A percentile compares a stretch with the other conserved stretches of the same genome.
Conservation (phyloP, 805 yeast genomes). For the Teunomyces funiuensis region DNA sequence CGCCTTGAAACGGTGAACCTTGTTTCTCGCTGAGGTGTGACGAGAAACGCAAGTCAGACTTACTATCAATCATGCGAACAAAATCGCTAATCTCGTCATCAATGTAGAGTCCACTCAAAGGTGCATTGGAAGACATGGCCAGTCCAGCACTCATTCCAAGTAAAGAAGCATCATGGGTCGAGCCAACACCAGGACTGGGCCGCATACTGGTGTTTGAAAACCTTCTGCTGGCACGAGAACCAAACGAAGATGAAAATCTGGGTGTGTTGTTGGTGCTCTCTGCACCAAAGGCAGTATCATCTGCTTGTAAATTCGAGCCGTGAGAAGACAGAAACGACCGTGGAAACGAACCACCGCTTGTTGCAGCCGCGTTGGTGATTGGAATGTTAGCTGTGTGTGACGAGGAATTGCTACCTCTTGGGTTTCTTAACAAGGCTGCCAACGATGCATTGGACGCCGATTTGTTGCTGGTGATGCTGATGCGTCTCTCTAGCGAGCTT, state of each 20-base stretch:
- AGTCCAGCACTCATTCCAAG: conserved; percentile 39
- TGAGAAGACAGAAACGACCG: conserved; percentile 41
- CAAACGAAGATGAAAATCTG: conserved; percentile 70
- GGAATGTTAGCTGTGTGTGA: conserved; percentile 29
- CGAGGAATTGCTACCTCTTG: conserved; percentile 46
- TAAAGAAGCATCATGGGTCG: conserved; percentile 18
- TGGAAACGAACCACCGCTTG: conserved; percentile 24
- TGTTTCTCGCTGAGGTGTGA: conserved; percentile 12
- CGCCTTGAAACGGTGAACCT: conserved; percentile 21
- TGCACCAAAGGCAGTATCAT: conserved; percentile 21
- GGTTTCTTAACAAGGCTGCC: conserved; percentile 52
- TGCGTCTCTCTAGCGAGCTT: conserved; percentile 35
- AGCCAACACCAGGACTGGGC: conserved; percentile 19
- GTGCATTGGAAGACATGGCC: conserved; percentile 29
- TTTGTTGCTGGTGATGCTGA: conserved; percentile 45
- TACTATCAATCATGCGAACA: conserved; percentile 67
- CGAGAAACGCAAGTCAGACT: conserved; percentile 48
- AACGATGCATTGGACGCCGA: conserved; percentile 54
- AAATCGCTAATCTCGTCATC: conserved; percentile 69
- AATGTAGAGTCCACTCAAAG: conserved; percentile 44
- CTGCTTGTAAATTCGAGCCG: conserved; percentile 33
- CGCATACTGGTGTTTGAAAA: conserved; percentile 35
- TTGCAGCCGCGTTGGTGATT: conserved; percentile 14
- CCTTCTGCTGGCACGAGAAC: conserved; percentile 60
- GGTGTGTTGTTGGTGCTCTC: conserved; percentile 44